Base-by-base conservation (phyloP, 306 rosid species). In the Ochetophila trinervis region DNA sequence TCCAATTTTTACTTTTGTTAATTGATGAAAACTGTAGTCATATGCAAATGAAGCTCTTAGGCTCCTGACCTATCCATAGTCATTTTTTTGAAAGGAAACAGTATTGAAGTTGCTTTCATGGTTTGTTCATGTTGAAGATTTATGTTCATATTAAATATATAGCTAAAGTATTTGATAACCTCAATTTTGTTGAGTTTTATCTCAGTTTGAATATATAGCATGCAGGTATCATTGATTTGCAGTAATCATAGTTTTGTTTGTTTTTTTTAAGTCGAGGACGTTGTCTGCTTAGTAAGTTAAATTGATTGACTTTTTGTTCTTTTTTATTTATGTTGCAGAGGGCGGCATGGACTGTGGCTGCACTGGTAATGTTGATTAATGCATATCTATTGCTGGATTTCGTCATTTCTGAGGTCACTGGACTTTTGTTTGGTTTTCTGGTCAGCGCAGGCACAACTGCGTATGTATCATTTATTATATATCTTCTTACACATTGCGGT, bases 321-420 rank as follows among this genome's bases (percentile, higher is more conserved):
- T 55, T 53, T 52, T 67, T 60, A 44, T 67, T 61, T 57, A 16
- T 57, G 58, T 57, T 79, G 85, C 63, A 90, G 96, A 89, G 83
- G 71, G 86, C 81, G 60, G 95, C 95, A 7, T 89, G 96, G 96
- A 85, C 86, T 40, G 77, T 89, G 78, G 95, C 96, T 37, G 89
- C 75, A 56, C 78, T 87, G 75, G 84, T 89, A 75, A 85, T 89
- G 34, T 80, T 87, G 69, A 89, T 89, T 62, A 89, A 89, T 76
- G 96, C 91, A 16, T 89, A 81, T 82, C 85, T 89, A 65, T 72
- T 89, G 67, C 79, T 87, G 59, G 91, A 89, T 79, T 89, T 90
- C 80, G 68, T 90, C 78, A 4, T 83, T 53, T 80, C 83, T 36
- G 92, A 90, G 76, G 90, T 87, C 27, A 80, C 53, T 1, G 80